phyloP scores from a whole-genome alignment of 2,329 filamentous ascomycete genomes.

The Aspergillus texensis region DNA sequence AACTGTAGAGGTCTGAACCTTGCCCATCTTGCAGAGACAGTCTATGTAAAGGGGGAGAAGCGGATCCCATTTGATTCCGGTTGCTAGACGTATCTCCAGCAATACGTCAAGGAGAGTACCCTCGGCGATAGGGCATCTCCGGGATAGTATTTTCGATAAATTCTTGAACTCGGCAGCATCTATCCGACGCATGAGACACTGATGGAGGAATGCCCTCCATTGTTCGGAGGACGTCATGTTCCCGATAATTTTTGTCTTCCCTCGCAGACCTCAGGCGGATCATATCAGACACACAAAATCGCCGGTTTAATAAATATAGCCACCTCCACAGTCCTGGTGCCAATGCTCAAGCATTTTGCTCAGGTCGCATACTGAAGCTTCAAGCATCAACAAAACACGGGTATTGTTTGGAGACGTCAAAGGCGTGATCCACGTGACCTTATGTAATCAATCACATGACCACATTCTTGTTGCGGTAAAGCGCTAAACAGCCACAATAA shows the following conservation, averaged over 20 bases:
- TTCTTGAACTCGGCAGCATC: constrained; percentile 42
- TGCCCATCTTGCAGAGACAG: constrained; percentile 37
- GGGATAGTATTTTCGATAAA: constrained; percentile 37
- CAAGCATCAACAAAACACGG: constrained; percentile 10
- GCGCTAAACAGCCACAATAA: background rate
- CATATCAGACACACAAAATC: constrained; percentile 11
- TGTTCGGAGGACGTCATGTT: constrained; percentile 35
- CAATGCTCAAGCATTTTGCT: constrained; percentile 18
- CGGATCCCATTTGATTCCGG: constrained; percentile 45
- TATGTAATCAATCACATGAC: constrained; percentile 14
- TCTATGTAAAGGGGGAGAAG: constrained; percentile 46
- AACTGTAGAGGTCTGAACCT: constrained; percentile 37
- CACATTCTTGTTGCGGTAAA: background rate
- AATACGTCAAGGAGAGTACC: constrained; percentile 38
- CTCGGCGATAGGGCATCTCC: constrained; percentile 35
- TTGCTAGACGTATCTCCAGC: constrained; percentile 35
- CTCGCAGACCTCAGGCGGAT: background rate
- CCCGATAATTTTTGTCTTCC: constrained; percentile 7
- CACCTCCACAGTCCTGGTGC: constrained; percentile 2
- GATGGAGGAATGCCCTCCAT: constrained; percentile 42
- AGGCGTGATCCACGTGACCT: constrained; percentile 7
- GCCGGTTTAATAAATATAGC: constrained; percentile 7
- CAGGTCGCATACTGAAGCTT: constrained; percentile 3
- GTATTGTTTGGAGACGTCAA: constrained; percentile 14
- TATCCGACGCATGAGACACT: constrained; percentile 40